Percentiles rank a stretch among this genome's conserved stretches.
Conservation (phyloP, 176 grass and related monocot genomes). For the Eleusine coracana region DNA sequence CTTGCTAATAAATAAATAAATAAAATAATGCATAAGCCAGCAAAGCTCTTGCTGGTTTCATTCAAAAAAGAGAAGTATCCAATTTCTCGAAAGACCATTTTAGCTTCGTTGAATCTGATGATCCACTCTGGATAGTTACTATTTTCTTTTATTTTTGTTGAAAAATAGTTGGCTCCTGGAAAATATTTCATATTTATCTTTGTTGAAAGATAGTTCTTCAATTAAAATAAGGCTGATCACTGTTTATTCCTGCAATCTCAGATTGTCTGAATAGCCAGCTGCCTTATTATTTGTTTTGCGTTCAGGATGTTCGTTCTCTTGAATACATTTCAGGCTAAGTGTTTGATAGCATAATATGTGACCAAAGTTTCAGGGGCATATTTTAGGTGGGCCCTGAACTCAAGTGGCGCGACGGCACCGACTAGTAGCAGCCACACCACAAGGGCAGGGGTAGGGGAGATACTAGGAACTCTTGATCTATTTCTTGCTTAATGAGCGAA, state of each 20-base stretch:
- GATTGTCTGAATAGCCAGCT: slow-evolving; percentile 9
- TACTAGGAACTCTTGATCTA: too few relatives aligned
- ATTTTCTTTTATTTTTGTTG: not conserved
- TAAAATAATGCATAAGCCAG: too few relatives aligned
- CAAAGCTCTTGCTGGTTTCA: too few relatives aligned
- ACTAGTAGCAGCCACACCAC: too few relatives aligned
- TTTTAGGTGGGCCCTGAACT: too few relatives aligned
- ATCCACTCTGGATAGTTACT: not conserved
- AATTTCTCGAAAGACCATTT: not conserved
- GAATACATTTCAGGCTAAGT: not conserved
- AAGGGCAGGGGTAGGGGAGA: too few relatives aligned
- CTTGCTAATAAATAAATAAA: too few relatives aligned
- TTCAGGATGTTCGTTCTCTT: not conserved
- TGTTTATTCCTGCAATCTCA: not conserved
- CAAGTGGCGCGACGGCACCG: too few relatives aligned
- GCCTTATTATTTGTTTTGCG: slow-evolving; percentile 3
- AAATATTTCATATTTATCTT: not conserved
- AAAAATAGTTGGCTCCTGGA: not conserved
- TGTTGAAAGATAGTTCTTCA: not conserved
- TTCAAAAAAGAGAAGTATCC: not conserved
- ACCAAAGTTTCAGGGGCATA: not conserved
- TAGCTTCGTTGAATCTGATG: not conserved
- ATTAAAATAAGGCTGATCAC: not conserved
- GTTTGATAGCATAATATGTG: not conserved
- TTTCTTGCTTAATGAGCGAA: too few relatives aligned